These are phyloP conservation scores for Rhodotorula sp. DNA, from an alignment of 1,284 basidiomycete species.

Conservation along the genomic window DNA sequence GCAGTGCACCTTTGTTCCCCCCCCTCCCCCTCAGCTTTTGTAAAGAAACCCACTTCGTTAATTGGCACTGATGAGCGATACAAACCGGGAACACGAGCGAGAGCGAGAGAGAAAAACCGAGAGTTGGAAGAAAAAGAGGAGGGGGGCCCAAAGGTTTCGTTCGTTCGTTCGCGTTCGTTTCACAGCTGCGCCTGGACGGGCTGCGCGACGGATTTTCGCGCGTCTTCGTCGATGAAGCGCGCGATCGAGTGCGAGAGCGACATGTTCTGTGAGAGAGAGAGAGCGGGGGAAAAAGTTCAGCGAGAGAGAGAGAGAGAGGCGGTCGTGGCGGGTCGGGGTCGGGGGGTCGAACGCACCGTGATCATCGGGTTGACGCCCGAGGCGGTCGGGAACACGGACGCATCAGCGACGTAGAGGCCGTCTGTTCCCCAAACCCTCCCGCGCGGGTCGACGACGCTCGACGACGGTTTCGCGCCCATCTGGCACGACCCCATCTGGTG, in stretches of 20 bases:
- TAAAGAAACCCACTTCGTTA: background rate
- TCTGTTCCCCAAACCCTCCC: conserved; percentile 52
- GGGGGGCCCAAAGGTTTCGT: too few species aligned
- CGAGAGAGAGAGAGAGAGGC: background rate
- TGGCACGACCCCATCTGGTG: conserved; percentile 52
- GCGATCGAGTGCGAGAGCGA: conserved; percentile 31
- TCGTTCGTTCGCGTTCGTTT: too few species aligned
- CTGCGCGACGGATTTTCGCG: conserved; percentile 2
- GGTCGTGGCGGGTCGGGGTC: too few species aligned
- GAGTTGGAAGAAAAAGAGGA: too few species aligned
- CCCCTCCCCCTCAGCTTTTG: background rate
- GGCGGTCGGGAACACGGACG: conserved; percentile 50
- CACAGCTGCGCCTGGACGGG: conserved; percentile 18
- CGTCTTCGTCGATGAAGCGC: conserved; percentile 29
- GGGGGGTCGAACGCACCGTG: conserved; percentile 38
- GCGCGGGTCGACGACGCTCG: conserved; percentile 49
- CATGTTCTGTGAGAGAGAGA: conserved; percentile 23
- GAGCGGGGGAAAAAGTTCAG: conserved; percentile 23
- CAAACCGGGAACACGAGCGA: background rate
- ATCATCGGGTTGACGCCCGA: conserved; percentile 55
- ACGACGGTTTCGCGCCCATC: conserved; percentile 48
- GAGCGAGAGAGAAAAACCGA: background rate
- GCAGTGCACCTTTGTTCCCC: background rate
- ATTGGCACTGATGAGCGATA: background rate
- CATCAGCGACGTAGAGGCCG: conserved; percentile 53